Evolutionary conservation across 139 green algal species (phyloP), one percentile per base, ranked within the genome.

Genomic region (Nannochloris sp.): DNA sequence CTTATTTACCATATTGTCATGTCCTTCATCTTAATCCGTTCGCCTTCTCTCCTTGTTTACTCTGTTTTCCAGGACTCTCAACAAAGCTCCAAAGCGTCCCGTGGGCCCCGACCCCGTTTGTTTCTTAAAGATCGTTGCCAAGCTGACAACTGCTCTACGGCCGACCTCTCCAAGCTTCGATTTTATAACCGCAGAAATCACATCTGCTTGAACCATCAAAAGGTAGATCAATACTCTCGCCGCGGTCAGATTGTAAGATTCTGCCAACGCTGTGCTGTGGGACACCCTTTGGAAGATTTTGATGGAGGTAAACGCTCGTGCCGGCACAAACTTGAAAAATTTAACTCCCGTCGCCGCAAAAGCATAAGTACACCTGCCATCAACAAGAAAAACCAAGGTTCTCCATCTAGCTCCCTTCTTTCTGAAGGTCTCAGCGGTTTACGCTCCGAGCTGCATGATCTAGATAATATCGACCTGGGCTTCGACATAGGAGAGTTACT

Each of bases 241-340:
- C 64, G 75, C 56, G 72, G 67, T 23, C 23, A 37, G 23, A 34
- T 51, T 14, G 82, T 92, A 75, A 84, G 88, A 51, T 95, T 93
- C 80, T 95, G 88, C 76, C 88, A 95, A 77, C 87, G 92, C 78
- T 95, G 88, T 65, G 87, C 87, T 19, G 77, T 86, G 60, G 90
- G 93, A 62, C 90, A 97, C 55, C 72, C 85, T 24, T 75, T 97
- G 24, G 56, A 60, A 0, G 82, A 87, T 30, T 97, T 95, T 69
- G 90, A 97, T 58, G 89, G 83, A 19, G 75, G 79, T 51, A 86
- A 89, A 61, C 86, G 87, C 67, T 84, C 66, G 61, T 95, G 89
- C 78, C 68, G 86, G 3, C 39, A 37, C 10, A 53, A 69, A 56
- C 67, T 89, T 60, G 67, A 81, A 62, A 65, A 71, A 2, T 81